These are phyloP conservation scores for Ceratocystis variospora DNA, from an alignment of 2,329 filamentous ascomycete genomes.

Conservation along the genomic window DNA sequence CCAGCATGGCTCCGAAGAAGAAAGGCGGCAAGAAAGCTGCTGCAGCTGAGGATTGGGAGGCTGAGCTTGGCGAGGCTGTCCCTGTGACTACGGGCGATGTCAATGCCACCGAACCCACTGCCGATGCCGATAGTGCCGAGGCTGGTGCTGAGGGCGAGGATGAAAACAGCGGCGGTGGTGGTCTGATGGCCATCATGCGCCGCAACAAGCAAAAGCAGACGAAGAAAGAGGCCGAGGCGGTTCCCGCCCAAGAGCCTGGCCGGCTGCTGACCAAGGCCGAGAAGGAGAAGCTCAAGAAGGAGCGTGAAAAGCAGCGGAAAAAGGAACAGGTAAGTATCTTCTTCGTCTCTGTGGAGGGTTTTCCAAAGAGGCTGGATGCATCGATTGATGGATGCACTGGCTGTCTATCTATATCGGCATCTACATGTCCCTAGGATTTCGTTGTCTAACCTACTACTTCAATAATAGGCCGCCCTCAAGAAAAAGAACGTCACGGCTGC, in stretches of 20 bases:
- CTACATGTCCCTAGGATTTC: not conserved
- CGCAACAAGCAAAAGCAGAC: constrained; percentile 79
- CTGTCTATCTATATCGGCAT: not conserved
- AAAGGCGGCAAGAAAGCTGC: constrained; percentile 74
- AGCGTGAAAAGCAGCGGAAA: constrained; percentile 95
- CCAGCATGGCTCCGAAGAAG: constrained; percentile 79
- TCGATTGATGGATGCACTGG: too few relatives aligned
- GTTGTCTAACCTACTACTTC: not conserved
- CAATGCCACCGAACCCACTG: constrained; percentile 20
- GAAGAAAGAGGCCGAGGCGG: constrained; percentile 53
- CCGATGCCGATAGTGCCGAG: constrained; percentile 31
- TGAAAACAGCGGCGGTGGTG: constrained; percentile 43
- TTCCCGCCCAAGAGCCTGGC: constrained; percentile 57
- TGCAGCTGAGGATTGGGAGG: constrained; percentile 84
- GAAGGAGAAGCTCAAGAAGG: constrained; percentile 96
- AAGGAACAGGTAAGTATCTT: constrained; percentile 68
- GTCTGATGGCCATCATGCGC: constrained; percentile 64
- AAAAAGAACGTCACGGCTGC: constrained; percentile 45
- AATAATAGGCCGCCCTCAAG: constrained; percentile 45
- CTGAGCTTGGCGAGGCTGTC: constrained; percentile 69
- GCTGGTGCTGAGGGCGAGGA: constrained; percentile 41
- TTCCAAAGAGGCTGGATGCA: not conserved
- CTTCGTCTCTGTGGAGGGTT: not conserved
- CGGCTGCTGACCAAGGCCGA: constrained; percentile 89
- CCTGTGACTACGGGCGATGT: constrained; percentile 39